Base-by-base conservation (phyloP, 2,329 filamentous ascomycete species). In the Claviceps africana region DNA sequence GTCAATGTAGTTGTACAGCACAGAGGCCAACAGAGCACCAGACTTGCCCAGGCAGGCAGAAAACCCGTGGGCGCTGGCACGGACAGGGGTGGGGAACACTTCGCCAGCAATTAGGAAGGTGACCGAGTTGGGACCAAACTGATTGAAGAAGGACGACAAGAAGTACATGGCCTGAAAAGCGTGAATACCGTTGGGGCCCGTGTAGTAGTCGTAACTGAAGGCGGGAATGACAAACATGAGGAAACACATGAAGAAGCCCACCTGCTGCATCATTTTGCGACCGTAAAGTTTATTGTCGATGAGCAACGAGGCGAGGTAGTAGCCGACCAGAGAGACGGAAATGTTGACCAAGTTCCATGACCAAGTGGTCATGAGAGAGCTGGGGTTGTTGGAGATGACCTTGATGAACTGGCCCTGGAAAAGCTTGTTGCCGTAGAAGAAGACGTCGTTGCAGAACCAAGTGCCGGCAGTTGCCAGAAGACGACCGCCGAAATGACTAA, bases 91-190 rank as follows among this genome's bases (percentile, higher is more conserved):
- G 10, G 91, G 91, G 77, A 88, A 97, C n/a, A 95, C 88, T 68
- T 97, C 91, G 44, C 88, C 91, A 44, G 91, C 91, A 37, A 95
- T 87, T 59, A 97, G 80, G 85, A 97, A 97, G 56, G 90, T 95
- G 62, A 96, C 89, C 47, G 82, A 85, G 78, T 97, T 97, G 69
- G 91, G 91, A 13, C 91, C 91, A 64, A 97, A 97, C 67, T 97
- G 91, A 78, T 96, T 96, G 83, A 97, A 97, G 76, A 97, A 97
- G 25, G 88, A 95, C 8, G 88, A 95, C 60, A 97, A 69, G 73
- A 95, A 96, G 78, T 96, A 96, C 88, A 97, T 95, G 65, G 90
- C 82, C 74, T 96, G 90, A 83, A 97, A 97, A n/a, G 77, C 74
- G 63, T 88, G 82, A 66, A 96, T 85, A 61, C 88, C 81, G 6